Evolutionary conservation across 805 yeast species (phyloP).

Genomic region (Nakazawaea wickerhamii): DNA sequence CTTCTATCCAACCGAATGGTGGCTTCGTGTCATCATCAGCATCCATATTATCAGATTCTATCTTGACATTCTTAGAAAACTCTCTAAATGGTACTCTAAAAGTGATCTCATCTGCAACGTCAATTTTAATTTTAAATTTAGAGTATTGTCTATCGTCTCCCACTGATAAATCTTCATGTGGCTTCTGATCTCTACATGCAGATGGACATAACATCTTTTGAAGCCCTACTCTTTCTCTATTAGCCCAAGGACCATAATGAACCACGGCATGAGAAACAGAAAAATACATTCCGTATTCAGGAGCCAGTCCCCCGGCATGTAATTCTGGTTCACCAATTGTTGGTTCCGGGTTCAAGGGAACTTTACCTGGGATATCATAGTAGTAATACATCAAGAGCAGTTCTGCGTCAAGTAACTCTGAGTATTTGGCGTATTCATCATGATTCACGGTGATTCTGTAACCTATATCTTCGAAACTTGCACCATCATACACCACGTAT

Average conservation of each 20-base stretch:
- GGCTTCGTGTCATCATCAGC: slow-evolving; percentile 31
- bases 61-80: slow-evolving; percentile 61
- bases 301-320: slow-evolving; percentile 54
- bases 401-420: slow-evolving; percentile 61
- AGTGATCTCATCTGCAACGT: slow-evolving; percentile 58
- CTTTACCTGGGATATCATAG: slow-evolving; percentile 68
- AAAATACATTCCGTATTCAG: slow-evolving; percentile 57
- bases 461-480: slow-evolving; percentile 12
- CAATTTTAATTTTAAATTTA: slow-evolving; percentile 49
- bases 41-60: background rate
- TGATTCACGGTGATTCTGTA: slow-evolving; percentile 31
- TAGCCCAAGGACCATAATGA: slow-evolving; percentile 95
- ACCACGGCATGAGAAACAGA: slow-evolving; percentile 55
- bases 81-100: slow-evolving; percentile 82
- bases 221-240: slow-evolving; percentile 67
- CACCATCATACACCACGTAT: slow-evolving; percentile 37
- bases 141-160: slow-evolving; percentile 54
- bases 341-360: slow-evolving; percentile 33
- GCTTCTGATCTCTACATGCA: slow-evolving; percentile 48
- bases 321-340: slow-evolving; percentile 44
- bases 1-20: slow-evolving; percentile 91
- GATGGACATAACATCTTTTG: slow-evolving; percentile 67
- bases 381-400: slow-evolving; percentile 50
- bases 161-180: slow-evolving; percentile 25
- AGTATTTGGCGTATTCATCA: slow-evolving; percentile 79